Base-by-base conservation (phyloP, 495 filamentous ascomycete species). In the Aspergillus affinis region DNA sequence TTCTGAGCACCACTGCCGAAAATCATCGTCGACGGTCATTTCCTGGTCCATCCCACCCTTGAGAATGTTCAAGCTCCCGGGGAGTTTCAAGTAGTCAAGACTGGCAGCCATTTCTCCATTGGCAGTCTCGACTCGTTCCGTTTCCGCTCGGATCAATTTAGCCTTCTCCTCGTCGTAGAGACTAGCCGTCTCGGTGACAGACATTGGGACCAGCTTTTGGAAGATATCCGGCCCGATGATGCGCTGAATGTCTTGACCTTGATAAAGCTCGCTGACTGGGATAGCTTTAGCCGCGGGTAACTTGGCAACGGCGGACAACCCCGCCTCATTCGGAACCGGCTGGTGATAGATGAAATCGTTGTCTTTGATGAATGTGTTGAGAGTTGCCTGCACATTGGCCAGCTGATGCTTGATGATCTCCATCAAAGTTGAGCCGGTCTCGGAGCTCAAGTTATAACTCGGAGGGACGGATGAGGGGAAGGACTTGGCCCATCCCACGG, bases 321-420 rank as follows among this genome's bases (percentile, higher is more conserved):
- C 84, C 13, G 90, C 89, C 71, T 97, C 93, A 17, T 84, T 87
- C 0, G 94, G 93, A 18, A 98, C 86, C 0, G 86, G 86, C 61
- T 97, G 91, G 72, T 98, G 94, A 66, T 98, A 98, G 66, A 98
- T 97, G 69, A 93, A 97, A 68, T 98, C 94, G 69, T 98, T 98
- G 72, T 98, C 94, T 62, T 97, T 97, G 58, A 82, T 80, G 61
- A 91, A 81, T 57, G 90, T 86, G 12, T 77, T 74, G 23, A 96
- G 78, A 66, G 86, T 90, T 54, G 94, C 88, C 72, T 96, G 89
- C 18, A 97, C 87, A 44, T 86, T 88, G 0, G 86, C 78, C 12
- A 90, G 79, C 63, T 97, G 93, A 58, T 90, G 83, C 72, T 90
- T 96, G 46, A 89, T 88, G 30, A 95, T 83, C 13, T 96, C 92